These are phyloP conservation scores for Xylaria sp. DNA, from an alignment of 2,329 filamentous ascomycete species.

Conservation along the genomic window DNA sequence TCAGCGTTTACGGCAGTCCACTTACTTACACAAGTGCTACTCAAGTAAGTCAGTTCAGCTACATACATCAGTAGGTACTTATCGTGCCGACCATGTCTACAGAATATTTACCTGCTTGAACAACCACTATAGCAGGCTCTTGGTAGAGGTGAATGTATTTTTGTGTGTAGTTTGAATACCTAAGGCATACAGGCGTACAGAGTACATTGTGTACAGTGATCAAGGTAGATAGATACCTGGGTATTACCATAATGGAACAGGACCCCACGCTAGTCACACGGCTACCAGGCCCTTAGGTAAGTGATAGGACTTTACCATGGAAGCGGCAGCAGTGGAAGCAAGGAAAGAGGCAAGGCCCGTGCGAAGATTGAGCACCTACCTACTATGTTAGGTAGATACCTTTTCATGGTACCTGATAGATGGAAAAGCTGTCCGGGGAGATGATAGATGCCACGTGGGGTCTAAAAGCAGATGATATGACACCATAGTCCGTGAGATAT, in stretches of 20 bases:
- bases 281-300: not conserved
- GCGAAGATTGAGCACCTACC: slow-evolving; percentile 8
- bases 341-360: slow-evolving; percentile 22
- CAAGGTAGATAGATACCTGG: not conserved
- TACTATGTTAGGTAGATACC: not conserved
- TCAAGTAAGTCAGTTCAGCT: too few relatives aligned
- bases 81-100: not conserved
- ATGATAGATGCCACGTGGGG: slow-evolving; percentile 42
- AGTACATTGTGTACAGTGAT: not conserved
- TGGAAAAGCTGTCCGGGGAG: not conserved
- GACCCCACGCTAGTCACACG: slow-evolving; percentile 7
- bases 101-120: not conserved
- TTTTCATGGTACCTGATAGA: not conserved
- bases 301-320: slow-evolving; percentile 1
- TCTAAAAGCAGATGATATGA: slow-evolving; percentile 40
- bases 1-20: too few relatives aligned
- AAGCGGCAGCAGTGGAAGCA: not conserved
- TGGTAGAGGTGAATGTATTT: not conserved
- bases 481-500: not conserved
- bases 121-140: not conserved
- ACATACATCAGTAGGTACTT: too few relatives aligned
- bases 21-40: too few relatives aligned
- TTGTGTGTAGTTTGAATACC: not conserved
- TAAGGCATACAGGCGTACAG: not conserved
- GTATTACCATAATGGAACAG: slow-evolving; percentile 1